Conservation (phyloP, 2,329 filamentous ascomycete genomes). For the Colletotrichum spaethianum region DNA sequence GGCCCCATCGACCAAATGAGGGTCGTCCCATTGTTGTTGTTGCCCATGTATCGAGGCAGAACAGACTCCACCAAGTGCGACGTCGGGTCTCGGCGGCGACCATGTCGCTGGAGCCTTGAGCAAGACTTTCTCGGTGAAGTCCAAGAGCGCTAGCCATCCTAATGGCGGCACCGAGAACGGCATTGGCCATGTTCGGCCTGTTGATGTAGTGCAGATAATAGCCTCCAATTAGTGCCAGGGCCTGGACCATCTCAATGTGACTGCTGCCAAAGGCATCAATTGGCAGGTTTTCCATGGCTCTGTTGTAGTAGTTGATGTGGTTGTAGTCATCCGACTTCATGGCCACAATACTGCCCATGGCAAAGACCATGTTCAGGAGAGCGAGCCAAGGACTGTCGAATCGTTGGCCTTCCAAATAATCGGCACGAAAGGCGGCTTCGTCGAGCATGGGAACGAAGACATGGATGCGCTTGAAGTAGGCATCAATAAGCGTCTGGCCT, state of each 20-base stretch:
- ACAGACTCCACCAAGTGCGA: constrained; percentile 82
- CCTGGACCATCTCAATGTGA: constrained; percentile 80
- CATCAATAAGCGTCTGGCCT: constrained; percentile 78
- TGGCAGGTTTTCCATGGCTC: constrained; percentile 75
- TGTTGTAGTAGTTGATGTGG: constrained; percentile 79
- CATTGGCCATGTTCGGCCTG: constrained; percentile 82
- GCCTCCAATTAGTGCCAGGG: constrained; percentile 79
- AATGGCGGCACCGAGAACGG: constrained; percentile 78
- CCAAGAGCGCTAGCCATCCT: constrained; percentile 83
- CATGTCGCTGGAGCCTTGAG: constrained; percentile 60
- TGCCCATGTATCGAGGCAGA: constrained; percentile 82
- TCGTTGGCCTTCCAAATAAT: constrained; percentile 68
- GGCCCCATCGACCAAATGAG: constrained; percentile 77
- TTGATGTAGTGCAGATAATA: constrained; percentile 86
- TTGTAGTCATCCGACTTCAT: constrained; percentile 75
- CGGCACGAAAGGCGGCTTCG: constrained; percentile 76
- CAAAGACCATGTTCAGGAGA: constrained; percentile 82
- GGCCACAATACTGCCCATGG: constrained; percentile 80
- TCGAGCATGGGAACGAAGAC: constrained; percentile 82
- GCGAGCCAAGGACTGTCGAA: constrained; percentile 80
- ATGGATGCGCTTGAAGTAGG: constrained; percentile 83
- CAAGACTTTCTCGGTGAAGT: constrained; percentile 74
- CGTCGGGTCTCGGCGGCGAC: constrained; percentile 73
- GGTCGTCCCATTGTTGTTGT: constrained; percentile 79
- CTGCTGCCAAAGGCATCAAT: constrained; percentile 75